Conservation (phyloP, 2,329 filamentous ascomycete genomes). For the Fusarium sp. region DNA sequence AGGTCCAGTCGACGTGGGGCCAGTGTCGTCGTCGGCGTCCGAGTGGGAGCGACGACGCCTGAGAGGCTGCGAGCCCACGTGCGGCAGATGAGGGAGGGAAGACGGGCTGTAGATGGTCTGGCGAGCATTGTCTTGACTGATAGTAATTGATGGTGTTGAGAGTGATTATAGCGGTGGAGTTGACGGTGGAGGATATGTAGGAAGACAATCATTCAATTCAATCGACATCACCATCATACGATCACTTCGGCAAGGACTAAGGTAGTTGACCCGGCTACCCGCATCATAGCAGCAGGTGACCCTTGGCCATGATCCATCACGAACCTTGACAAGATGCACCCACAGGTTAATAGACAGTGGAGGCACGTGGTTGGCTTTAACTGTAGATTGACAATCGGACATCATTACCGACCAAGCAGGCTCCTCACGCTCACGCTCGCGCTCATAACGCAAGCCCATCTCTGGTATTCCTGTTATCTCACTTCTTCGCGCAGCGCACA, state of each 20-base stretch:
- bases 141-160: not conserved
- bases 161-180: not conserved
- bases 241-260: not conserved
- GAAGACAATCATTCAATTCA: not conserved
- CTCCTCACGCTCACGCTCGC: slow-evolving; percentile 18
- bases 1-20: slow-evolving; percentile 33
- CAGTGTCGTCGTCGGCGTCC: slow-evolving; percentile 37
- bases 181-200: not conserved
- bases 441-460: slow-evolving; percentile 26
- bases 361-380: not conserved
- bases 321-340: slow-evolving; percentile 6
- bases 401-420: slow-evolving; percentile 38
- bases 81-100: slow-evolving; percentile 27
- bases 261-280: not conserved
- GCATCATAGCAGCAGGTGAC: not conserved
- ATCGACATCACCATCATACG: slow-evolving; percentile 6
- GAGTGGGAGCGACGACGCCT: slow-evolving; percentile 34
- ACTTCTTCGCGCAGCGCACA: slow-evolving; percentile 37
- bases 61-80: slow-evolving; percentile 41
- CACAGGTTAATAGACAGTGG: not conserved
- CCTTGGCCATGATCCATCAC: not conserved
- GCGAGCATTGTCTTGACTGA: slow-evolving; percentile 17
- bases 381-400: not conserved
- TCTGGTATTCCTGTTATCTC: slow-evolving; percentile 42
- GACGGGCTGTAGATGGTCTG: slow-evolving; percentile 16